Conservation (phyloP, 805 yeast genomes). For the Komagataella ulmi region DNA sequence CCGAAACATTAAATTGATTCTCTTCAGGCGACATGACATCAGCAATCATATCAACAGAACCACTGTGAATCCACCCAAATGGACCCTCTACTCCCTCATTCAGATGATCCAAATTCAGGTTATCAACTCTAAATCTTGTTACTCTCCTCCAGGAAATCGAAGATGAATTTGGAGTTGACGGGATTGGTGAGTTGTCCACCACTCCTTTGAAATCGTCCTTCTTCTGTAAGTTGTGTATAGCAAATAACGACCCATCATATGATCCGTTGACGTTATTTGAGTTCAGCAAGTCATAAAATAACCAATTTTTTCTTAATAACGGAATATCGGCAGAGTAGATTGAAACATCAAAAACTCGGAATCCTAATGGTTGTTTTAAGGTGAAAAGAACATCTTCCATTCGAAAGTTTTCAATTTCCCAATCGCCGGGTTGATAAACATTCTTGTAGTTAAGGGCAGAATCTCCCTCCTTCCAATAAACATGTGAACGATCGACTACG, state of each 20-base stretch:
- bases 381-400: conserved; percentile 81
- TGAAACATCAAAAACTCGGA: conserved; percentile 77
- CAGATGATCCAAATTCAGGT: conserved; percentile 75
- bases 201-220: conserved; percentile 28
- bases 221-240: conserved; percentile 70
- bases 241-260: conserved; percentile 86
- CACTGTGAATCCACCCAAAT: conserved; percentile 92
- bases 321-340: conserved; percentile 80
- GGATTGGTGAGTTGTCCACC: neutral
- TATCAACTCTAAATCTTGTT: conserved; percentile 74
- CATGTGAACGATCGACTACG: conserved; percentile 82
- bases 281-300: conserved; percentile 74
- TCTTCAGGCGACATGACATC: conserved; percentile 75
- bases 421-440: conserved; percentile 73
- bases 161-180: neutral
- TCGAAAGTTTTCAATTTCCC: conserved; percentile 73
- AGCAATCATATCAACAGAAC: conserved; percentile 87
- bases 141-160: conserved; percentile 36
- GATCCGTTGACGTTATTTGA: conserved; percentile 82
- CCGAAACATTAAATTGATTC: conserved; percentile 27
- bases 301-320: conserved; percentile 80
- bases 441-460: conserved; percentile 71
- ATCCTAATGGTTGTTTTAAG: conserved; percentile 65
- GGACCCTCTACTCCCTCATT: conserved; percentile 90
- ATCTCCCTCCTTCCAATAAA: conserved; percentile 68